A percentile compares a stretch with the other conserved stretches of the same genome.
phyloP scores from a whole-genome alignment of 768 basidiomycete species.

The Boletus rufocinnamomeus region DNA sequence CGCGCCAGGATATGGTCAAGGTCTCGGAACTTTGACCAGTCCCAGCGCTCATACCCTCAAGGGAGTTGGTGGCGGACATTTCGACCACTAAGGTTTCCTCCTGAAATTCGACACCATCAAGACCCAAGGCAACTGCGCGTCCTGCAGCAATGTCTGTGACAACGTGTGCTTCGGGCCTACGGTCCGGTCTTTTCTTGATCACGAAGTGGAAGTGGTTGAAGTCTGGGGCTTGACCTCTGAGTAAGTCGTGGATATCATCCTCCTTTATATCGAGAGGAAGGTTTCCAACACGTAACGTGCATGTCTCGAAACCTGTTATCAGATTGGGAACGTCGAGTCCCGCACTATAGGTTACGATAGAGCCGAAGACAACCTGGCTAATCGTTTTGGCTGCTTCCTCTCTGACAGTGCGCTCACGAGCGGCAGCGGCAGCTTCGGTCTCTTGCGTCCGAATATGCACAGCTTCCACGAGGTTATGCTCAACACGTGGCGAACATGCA shows the following conservation, averaged over 20 bases:
- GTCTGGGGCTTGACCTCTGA: conserved; percentile 46
- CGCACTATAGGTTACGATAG: conserved; percentile 50
- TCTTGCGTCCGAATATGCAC: conserved; percentile 9
- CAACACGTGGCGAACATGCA: not conserved
- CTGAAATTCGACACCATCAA: conserved; percentile 53
- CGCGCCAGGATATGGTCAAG: conserved; percentile 53
- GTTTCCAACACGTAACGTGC: conserved; percentile 46
- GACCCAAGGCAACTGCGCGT: conserved; percentile 40
- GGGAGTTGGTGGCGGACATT: conserved; percentile 40
- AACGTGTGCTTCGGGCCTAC: conserved; percentile 43
- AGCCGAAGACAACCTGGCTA: conserved; percentile 46
- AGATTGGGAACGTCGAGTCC: conserved; percentile 49
- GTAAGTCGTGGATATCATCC: conserved; percentile 44
- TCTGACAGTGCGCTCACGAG: conserved; percentile 23
- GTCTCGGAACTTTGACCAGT: conserved; percentile 37
- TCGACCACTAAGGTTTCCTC: conserved; percentile 45
- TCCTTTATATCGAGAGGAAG: conserved; percentile 43
- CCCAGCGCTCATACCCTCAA: conserved; percentile 45
- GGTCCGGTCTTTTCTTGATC: conserved; percentile 31
- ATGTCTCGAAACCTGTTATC: conserved; percentile 54
- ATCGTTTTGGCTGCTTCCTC: conserved; percentile 46
- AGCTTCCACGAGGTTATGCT: not conserved
- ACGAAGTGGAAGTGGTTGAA: conserved; percentile 36
- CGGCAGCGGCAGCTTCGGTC: conserved; percentile 17
- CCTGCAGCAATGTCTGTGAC: conserved; percentile 45